phyloP scores from a whole-genome alignment of 805 yeast genomes.

The Candida suzukii region DNA sequence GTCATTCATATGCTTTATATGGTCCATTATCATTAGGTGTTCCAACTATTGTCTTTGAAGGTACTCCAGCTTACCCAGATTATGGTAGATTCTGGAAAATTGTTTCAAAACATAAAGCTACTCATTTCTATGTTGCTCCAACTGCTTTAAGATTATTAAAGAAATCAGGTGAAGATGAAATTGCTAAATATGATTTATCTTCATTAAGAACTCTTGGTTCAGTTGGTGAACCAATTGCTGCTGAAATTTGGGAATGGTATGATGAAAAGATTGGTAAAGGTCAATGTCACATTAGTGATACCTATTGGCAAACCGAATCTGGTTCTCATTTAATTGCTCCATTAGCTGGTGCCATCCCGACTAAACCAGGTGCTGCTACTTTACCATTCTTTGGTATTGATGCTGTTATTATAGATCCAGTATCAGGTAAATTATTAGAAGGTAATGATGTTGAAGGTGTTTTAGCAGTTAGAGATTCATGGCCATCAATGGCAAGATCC shows the following conservation, averaged over 20 bases:
- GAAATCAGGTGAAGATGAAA: slow-evolving; percentile 76
- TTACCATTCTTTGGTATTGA: slow-evolving; percentile 94
- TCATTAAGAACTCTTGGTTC: slow-evolving; percentile 92
- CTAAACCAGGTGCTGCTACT: slow-evolving; percentile 96
- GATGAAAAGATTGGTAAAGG: slow-evolving; percentile 85
- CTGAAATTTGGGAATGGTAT: slow-evolving; percentile 99
- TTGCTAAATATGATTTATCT: slow-evolving; percentile 72
- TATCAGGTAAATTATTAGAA: slow-evolving; percentile 72
- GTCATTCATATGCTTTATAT: slow-evolving; percentile 92
- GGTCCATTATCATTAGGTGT: slow-evolving; percentile 90
- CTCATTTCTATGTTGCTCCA: slow-evolving; percentile 97
- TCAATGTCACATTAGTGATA: slow-evolving; percentile 86
- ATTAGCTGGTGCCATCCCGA: slow-evolving; percentile 88
- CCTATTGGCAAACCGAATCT: slow-evolving; percentile 98
- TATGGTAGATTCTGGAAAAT: slow-evolving; percentile 96
- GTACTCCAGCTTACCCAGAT: slow-evolving; percentile 96
- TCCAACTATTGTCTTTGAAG: slow-evolving; percentile 90
- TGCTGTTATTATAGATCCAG: slow-evolving; percentile 89
- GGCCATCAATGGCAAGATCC: slow-evolving; percentile 99
- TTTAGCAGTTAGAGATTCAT: slow-evolving; percentile 77
- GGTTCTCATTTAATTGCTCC: slow-evolving; percentile 96
- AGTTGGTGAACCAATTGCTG: slow-evolving; percentile 98
- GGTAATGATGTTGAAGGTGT: slow-evolving; percentile 97
- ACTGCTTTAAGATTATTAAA: slow-evolving; percentile 89
- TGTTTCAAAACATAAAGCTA: slow-evolving; percentile 83